These are phyloP conservation scores for Cordyceps tenuipes DNA, from an alignment of 2,329 filamentous ascomycete species.

Conservation along the genomic window DNA sequence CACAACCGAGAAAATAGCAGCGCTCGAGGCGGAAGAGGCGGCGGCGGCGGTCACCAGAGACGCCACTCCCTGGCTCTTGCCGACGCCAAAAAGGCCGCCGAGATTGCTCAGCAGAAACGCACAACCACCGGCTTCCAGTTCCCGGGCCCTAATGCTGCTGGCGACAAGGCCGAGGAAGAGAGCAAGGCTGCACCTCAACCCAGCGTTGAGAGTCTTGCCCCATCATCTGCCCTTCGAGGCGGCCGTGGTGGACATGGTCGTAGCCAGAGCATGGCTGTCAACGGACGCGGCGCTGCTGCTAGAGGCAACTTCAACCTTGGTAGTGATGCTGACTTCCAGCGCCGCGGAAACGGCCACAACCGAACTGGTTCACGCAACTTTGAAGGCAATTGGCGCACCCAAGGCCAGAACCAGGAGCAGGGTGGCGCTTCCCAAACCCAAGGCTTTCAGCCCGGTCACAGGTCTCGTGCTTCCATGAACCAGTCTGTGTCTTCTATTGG, in stretches of 20 bases:
- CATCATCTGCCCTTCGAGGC: slow-evolving; percentile 37
- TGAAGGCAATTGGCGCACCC: slow-evolving; percentile 95
- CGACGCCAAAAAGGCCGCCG: slow-evolving; percentile 95
- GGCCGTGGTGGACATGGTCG: slow-evolving; percentile 58
- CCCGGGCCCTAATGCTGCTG: slow-evolving; percentile 63
- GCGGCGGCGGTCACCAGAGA: slow-evolving; percentile 75
- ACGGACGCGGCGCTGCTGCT: slow-evolving; percentile 58
- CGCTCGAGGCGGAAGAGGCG: slow-evolving; percentile 23
- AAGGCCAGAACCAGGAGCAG: slow-evolving; percentile 55
- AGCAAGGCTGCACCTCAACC: slow-evolving; percentile 26
- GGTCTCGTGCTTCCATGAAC: slow-evolving; percentile 74
- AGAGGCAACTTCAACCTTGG: slow-evolving; percentile 43
- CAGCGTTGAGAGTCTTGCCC: slow-evolving; percentile 26
- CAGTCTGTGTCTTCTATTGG: slow-evolving; percentile 78
- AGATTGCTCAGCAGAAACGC: slow-evolving; percentile 92
- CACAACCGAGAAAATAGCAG: slow-evolving; percentile 60
- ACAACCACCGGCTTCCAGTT: slow-evolving; percentile 94
- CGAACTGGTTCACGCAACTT: slow-evolving; percentile 87
- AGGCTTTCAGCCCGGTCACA: slow-evolving; percentile 88
- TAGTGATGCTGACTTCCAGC: slow-evolving; percentile 55
- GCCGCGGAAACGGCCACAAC: slow-evolving; percentile 73
- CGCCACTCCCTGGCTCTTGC: slow-evolving; percentile 90
- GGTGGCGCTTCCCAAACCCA: slow-evolving; percentile 44
- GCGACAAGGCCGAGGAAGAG: slow-evolving; percentile 51
- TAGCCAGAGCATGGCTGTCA: slow-evolving; percentile 86